Evolutionary conservation across 139 green algal species (phyloP).

Genomic region (Pleodorina starrii): DNA sequence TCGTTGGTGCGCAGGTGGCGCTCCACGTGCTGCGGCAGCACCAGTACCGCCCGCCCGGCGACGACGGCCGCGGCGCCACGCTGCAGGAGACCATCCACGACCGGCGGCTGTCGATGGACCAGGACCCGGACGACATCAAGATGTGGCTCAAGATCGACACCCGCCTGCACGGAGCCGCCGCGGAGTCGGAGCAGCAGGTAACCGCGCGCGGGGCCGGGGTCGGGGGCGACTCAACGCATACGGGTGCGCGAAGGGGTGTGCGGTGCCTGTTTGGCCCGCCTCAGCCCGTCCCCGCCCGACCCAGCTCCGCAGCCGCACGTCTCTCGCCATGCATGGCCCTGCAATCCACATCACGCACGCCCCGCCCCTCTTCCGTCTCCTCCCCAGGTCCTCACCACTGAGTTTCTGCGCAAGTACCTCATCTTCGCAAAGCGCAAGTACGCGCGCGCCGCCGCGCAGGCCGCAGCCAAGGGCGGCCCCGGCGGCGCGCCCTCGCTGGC

Average conservation of each 20-base stretch:
- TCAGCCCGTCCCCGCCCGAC: no score
- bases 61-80: slow-evolving; percentile 59
- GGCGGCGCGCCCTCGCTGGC: neutral
- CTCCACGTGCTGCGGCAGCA: slow-evolving; percentile 88
- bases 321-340: no score
- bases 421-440: slow-evolving; percentile 73
- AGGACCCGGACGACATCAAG: slow-evolving; percentile 6
- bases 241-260: no score
- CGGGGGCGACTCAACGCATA: no score
- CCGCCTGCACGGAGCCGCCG: slow-evolving; percentile 77
- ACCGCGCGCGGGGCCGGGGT: no score
- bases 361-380: no score
- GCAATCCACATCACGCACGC: no score
- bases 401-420: slow-evolving; percentile 87
- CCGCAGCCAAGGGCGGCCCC: slow-evolving; percentile 21
- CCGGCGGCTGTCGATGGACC: slow-evolving; percentile 49
- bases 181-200: slow-evolving; percentile 36
- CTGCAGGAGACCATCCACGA: slow-evolving; percentile 66
- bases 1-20: slow-evolving; percentile 73
- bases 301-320: no score
- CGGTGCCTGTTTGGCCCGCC: no score
- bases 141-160: slow-evolving; percentile 86
- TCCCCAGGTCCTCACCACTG: slow-evolving; percentile 66
- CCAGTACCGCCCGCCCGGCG: slow-evolving; percentile 84
- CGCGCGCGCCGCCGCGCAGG: slow-evolving; percentile 32